A percentile compares a stretch with the other conserved stretches of the same genome.
These are phyloP conservation scores for Bipolaris gigantea DNA, from an alignment of 2,329 filamentous ascomycete genomes.

Conservation along the genomic window DNA sequence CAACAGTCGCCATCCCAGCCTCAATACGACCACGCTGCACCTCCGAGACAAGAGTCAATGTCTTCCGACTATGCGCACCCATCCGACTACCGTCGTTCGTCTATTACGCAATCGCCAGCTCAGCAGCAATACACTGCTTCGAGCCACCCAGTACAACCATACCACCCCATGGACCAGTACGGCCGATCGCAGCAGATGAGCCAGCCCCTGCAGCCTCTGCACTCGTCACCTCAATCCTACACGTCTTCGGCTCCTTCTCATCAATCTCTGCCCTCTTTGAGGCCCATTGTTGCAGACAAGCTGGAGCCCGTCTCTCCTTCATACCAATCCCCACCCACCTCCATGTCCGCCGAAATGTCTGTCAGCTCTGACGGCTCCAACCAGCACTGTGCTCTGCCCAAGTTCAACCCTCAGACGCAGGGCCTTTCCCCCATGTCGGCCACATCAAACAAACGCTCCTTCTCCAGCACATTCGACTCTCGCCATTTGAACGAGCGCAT, in stretches of 20 bases:
- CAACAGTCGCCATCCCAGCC: slow-evolving; percentile 12
- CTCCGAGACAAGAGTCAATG: slow-evolving; percentile 42
- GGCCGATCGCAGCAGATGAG: slow-evolving; percentile 43
- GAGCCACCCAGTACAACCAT: slow-evolving; percentile 40
- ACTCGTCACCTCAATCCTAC: slow-evolving; percentile 38
- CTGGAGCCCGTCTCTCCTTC: slow-evolving; percentile 51
- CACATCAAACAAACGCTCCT: slow-evolving; percentile 50
- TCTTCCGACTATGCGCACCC: slow-evolving; percentile 45
- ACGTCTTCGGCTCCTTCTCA: slow-evolving; percentile 35
- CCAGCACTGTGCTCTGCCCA: slow-evolving; percentile 33
- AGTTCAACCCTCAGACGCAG: slow-evolving; percentile 34
- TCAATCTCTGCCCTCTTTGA: slow-evolving; percentile 49
- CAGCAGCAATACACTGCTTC: slow-evolving; percentile 44
- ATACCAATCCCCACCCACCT: slow-evolving; percentile 44
- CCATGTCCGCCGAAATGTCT: slow-evolving; percentile 38
- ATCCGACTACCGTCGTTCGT: slow-evolving; percentile 47
- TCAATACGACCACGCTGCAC: slow-evolving; percentile 44
- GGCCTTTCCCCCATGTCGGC: slow-evolving; percentile 28
- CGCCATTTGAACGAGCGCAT: slow-evolving; percentile 49
- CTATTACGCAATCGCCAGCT: slow-evolving; percentile 36
- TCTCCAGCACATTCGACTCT: slow-evolving; percentile 51
- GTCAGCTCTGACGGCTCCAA: slow-evolving; percentile 35
- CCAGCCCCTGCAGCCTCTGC: slow-evolving; percentile 39
- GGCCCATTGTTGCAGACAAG: slow-evolving; percentile 39
- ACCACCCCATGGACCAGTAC: slow-evolving; percentile 43